phyloP scores from a whole-genome alignment of 192 early-diverging fungal genomes.

The Spinellus fusiger region DNA sequence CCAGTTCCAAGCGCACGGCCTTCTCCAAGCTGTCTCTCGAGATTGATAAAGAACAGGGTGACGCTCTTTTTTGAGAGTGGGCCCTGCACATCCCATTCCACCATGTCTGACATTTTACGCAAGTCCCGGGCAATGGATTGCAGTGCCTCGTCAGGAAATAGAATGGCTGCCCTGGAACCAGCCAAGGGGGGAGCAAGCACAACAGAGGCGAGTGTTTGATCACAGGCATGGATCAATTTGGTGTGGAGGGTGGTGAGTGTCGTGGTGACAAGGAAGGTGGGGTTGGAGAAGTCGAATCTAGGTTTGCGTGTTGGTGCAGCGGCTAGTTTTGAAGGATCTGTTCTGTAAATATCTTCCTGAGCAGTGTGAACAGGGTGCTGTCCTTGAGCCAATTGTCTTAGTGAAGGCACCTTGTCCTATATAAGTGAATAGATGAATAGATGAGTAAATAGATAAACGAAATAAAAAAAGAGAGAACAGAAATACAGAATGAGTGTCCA shows the following conservation, averaged over 20 bases:
- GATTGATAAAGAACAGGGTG: background rate
- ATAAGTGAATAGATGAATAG: background rate
- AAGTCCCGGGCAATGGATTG: slow-evolving; percentile 13
- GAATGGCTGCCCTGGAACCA: background rate
- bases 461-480: background rate
- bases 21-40: background rate
- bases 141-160: slow-evolving; percentile 19
- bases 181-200: background rate
- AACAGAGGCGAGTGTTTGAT: slow-evolving; percentile 7
- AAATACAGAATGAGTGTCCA: no score
- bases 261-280: slow-evolving; percentile 19
- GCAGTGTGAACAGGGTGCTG: no score
- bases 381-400: slow-evolving; percentile 15
- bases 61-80: background rate
- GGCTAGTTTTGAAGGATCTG: background rate
- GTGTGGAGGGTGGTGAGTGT: slow-evolving; percentile 30
- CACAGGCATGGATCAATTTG: slow-evolving; percentile 21
- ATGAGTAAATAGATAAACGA: background rate
- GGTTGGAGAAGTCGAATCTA: background rate
- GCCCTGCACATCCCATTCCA: slow-evolving; percentile 8
- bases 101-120: slow-evolving; percentile 30
- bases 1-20: background rate
- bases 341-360: no score
- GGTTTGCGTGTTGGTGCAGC: background rate
- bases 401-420: slow-evolving; percentile 9